These are phyloP conservation scores for Flaveria linearis DNA, from an alignment of 129 eudicot genomes.

Conservation along the genomic window DNA sequence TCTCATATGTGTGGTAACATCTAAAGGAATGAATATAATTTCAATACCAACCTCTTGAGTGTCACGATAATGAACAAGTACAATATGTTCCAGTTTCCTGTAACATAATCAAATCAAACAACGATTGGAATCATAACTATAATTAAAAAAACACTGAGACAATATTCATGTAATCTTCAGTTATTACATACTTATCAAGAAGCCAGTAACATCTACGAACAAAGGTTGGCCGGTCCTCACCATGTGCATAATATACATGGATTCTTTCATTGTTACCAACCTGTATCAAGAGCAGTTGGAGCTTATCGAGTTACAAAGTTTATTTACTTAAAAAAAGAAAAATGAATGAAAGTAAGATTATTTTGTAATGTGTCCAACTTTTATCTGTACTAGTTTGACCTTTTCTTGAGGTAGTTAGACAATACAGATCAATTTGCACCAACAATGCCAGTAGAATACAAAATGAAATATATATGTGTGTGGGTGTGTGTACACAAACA, in stretches of 20 bases:
- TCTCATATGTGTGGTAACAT: conserved; percentile 8
- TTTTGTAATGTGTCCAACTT: background rate
- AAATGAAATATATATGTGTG: background rate
- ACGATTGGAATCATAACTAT: background rate
- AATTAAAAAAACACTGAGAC: conserved; percentile 7
- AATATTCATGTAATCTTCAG: background rate
- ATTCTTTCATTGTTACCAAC: conserved; percentile 92
- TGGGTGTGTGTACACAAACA: background rate
- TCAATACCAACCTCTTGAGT: conserved; percentile 74
- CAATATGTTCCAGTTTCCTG: conserved; percentile 91
- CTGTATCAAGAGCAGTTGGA: conserved; percentile 41
- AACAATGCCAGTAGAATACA: background rate
- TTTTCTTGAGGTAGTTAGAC: background rate
- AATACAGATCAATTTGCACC: background rate
- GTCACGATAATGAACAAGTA: conserved; percentile 98
- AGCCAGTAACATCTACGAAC: conserved; percentile 99
- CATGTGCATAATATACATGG: conserved; percentile 97
- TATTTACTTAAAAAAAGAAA: background rate
- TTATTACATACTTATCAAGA: conserved; percentile 83
- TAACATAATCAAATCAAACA: conserved; percentile 29
- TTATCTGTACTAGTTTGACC: background rate
- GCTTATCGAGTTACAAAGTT: conserved; percentile 11
- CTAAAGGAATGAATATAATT: background rate
- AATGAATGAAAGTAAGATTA: background rate
- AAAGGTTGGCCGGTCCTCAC: conserved; percentile 79